phyloP scores from a whole-genome alignment of 352 stramenopile genomes.

The Globisporangium nodosum region DNA sequence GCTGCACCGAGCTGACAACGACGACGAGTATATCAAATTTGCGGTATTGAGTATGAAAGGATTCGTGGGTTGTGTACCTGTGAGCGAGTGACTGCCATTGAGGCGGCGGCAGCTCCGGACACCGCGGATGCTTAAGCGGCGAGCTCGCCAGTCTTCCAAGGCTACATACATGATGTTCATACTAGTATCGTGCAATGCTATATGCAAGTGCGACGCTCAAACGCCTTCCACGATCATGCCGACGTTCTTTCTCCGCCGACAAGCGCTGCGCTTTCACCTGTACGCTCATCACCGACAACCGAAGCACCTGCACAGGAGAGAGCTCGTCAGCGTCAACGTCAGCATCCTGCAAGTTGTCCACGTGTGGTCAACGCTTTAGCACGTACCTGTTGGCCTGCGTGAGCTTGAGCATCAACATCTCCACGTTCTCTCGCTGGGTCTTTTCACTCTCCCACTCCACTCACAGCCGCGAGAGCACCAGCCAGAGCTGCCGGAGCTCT shows the following conservation, averaged over 20 bases:
- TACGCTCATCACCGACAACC: conserved; percentile 20
- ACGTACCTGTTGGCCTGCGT: conserved; percentile 30
- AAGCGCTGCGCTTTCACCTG: conserved; percentile 31
- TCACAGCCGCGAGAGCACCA: conserved; percentile 31
- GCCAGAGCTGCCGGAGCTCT: conserved; percentile 40
- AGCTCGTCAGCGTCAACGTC: not conserved
- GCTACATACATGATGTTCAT: no score
- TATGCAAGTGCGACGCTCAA: not conserved
- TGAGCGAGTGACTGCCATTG: no score
- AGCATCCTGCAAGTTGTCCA: no score
- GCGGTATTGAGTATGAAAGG: no score
- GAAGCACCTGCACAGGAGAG: conserved; percentile 25
- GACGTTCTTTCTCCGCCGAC: conserved; percentile 28
- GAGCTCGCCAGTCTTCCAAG: no score
- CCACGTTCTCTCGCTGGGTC: conserved; percentile 34
- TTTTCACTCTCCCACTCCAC: conserved; percentile 48
- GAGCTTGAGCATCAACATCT: conserved; percentile 26
- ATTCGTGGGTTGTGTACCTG: no score
- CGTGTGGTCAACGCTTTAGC: not conserved
- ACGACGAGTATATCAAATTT: no score
- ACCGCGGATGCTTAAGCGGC: no score
- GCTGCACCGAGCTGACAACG: no score
- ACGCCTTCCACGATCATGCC: not conserved
- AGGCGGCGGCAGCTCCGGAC: no score
- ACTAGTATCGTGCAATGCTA: no score